Base-by-base conservation (phyloP, 768 basidiomycete genomes). In the Leccinum pellstonianum region DNA sequence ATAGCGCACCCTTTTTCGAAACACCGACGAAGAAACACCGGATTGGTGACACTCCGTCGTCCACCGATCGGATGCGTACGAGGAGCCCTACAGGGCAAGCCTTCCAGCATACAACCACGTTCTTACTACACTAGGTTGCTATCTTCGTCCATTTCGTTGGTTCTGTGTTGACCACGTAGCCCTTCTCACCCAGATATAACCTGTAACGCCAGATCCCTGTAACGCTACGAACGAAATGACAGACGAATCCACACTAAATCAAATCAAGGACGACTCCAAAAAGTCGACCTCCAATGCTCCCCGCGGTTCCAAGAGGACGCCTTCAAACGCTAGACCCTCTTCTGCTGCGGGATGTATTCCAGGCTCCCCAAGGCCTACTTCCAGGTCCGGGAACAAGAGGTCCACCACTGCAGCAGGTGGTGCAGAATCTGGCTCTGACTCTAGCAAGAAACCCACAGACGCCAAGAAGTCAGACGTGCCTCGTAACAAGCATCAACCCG, bases 151-250 rank as follows among this genome's bases (percentile, higher is more conserved):
- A 17, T 33, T 41, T 54, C 48, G 15, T 58, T 33, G 61, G 61
- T 48, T 64, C 55, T 56, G 57, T 66, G 37, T 43, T 58, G 65
- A 65, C 59, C 66, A 68, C 64, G 54, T 61, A 58, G 49, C 25
- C 62, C 35, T 35, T 43, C 48, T 50, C 79, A 78, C 80, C 77
- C 81, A 73, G 75, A 68, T 70, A 80, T 62, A 46, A 46, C 55
- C 60, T 62, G 75, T 73, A 76, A 74, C 62, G 47, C 60, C 73
- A 68, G 64, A 66, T 77, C 71, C 64, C 69, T 77, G 59, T 65
- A 66, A 71, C 80, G 73, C 85, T 81, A 92, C 86, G 88, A 90
- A 84, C 87, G 84, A 86, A 76, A 93, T 93, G 91, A 90, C 88
- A 75, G 91, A 93, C 82, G 86, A 90, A 81, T 78, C 80, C 71